A percentile compares a stretch with the other conserved stretches of the same genome.
phyloP scores from a whole-genome alignment of 352 stramenopile genomes.

The Phytophthora capsici region DNA sequence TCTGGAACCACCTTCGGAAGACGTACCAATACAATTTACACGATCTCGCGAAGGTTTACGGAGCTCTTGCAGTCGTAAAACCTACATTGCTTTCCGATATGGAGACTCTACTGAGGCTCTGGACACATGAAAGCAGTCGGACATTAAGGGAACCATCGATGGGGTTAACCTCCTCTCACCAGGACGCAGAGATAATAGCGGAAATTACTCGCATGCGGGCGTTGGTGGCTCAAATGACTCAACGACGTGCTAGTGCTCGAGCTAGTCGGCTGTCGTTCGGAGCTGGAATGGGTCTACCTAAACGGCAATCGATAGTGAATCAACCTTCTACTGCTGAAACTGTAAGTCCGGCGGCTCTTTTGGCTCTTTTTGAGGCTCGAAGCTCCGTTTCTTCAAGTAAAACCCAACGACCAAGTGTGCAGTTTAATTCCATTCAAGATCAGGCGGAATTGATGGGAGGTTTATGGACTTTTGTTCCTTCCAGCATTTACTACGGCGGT shows the following conservation, averaged over 20 bases:
- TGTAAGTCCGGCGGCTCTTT: slow-evolving; percentile 6
- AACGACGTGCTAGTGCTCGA: slow-evolving; percentile 35
- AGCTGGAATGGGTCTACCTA: background rate
- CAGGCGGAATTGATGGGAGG: slow-evolving; percentile 21
- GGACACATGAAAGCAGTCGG: slow-evolving; percentile 54
- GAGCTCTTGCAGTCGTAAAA: slow-evolving; percentile 50
- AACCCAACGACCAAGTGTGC: slow-evolving; percentile 3
- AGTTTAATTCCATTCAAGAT: slow-evolving; percentile 12
- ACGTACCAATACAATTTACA: slow-evolving; percentile 50
- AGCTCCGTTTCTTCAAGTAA: background rate
- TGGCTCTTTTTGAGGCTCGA: slow-evolving; percentile 30
- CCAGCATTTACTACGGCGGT: slow-evolving; percentile 24
- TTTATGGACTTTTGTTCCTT: slow-evolving; percentile 29
- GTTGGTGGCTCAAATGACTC: slow-evolving; percentile 19
- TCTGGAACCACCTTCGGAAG: slow-evolving; percentile 58
- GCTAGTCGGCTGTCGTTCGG: slow-evolving; percentile 28
- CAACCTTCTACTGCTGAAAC: slow-evolving; percentile 8
- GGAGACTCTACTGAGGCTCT: slow-evolving; percentile 54
- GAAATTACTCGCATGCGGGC: slow-evolving; percentile 31
- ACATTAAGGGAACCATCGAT: slow-evolving; percentile 42
- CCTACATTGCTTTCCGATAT: slow-evolving; percentile 43
- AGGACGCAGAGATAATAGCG: slow-evolving; percentile 10
- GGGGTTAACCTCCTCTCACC: slow-evolving; percentile 3
- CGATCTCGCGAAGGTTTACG: slow-evolving; percentile 54
- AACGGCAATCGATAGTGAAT: slow-evolving; percentile 10